Base-by-base conservation (phyloP, 768 basidiomycete species). In the Chalciporus piperatus region DNA sequence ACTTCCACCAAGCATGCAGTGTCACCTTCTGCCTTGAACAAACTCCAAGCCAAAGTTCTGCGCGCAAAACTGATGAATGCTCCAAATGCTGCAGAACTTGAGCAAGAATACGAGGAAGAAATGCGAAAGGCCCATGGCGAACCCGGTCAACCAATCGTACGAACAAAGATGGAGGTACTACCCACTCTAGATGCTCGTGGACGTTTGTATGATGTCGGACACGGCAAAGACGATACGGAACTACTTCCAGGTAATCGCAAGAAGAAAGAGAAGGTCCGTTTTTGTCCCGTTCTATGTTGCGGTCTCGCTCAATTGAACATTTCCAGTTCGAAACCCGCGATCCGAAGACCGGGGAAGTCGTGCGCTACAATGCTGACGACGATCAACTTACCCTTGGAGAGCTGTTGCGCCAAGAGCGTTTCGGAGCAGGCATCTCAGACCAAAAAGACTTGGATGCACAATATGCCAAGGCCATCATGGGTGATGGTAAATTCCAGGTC, bases 401-500 rank as follows among this genome's bases (percentile, higher is more conserved):
- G 61, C 83, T 99, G 78, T 76, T 98, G 41, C 80, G 97, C 28
- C 93, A 97, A 65, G 97, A 99, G 66, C 80, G 82, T 25, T 94
- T 98, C 65, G 82, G 86, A 33, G 94, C 86, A 37, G 95, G 97
- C 19, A 81, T 89, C 64, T 78, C 85, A 1, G 94, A 96, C 67
- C 92, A 96, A 72, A 96, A 96, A 74, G 78, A 92, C 57, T 72
- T 97, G 57, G 94, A 99, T 68, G 83, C 83, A 20, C 88, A 95
- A 67, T 87, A 96, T 63, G 96, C 96, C 1, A 76, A 78, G 37
- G 87, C 90, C 4, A 90, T 99, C 41, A 85, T 91, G 74, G 80
- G 84, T 3, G 96, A 98, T 67, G 85, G 85, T 5, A 89, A 88
- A 60, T 99, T 93, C 64, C 72, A 91, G 74, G 92, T 91, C 57